Evolutionary conservation across 1,284 basidiomycete genomes (phyloP).

Genomic region (Peniophora sp.): DNA sequence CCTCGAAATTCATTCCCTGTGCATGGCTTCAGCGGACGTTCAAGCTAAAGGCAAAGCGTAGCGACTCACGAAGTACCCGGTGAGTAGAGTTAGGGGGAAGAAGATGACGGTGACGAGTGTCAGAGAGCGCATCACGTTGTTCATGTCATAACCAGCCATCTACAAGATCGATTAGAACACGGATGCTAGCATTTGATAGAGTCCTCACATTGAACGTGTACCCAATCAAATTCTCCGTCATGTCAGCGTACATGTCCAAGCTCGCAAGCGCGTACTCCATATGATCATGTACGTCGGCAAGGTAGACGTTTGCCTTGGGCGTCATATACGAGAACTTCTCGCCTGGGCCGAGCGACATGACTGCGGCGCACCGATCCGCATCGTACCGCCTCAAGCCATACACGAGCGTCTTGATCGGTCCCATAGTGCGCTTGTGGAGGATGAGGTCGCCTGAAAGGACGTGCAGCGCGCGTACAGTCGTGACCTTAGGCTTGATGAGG

Average conservation of each 20-base stretch:
- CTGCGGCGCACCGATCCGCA: slow-evolving; percentile 51
- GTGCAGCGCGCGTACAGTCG: slow-evolving; percentile 51
- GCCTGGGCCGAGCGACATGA: slow-evolving; percentile 29
- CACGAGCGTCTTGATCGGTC: slow-evolving; percentile 59
- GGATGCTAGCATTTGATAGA: slow-evolving; percentile 1
- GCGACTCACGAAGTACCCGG: slow-evolving; percentile 59
- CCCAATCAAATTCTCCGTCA: slow-evolving; percentile 62
- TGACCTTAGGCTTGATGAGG: slow-evolving; percentile 52
- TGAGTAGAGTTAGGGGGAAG: slow-evolving; percentile 60
- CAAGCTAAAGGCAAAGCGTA: background rate
- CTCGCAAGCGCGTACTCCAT: slow-evolving; percentile 61
- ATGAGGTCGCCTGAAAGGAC: slow-evolving; percentile 65
- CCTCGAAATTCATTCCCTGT: slow-evolving; percentile 63
- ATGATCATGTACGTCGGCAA: slow-evolving; percentile 67
- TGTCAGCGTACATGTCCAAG: slow-evolving; percentile 60
- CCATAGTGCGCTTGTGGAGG: slow-evolving; percentile 60
- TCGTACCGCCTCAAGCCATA: slow-evolving; percentile 63
- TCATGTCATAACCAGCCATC: slow-evolving; percentile 67
- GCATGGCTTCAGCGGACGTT: background rate
- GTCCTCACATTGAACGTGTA: slow-evolving; percentile 52
- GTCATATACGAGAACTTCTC: slow-evolving; percentile 46
- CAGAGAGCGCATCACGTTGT: slow-evolving; percentile 55
- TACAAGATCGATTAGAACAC: slow-evolving; percentile 16
- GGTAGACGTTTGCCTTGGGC: slow-evolving; percentile 63
- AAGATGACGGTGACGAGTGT: slow-evolving; percentile 63